Percentiles rank a stretch among this genome's conserved stretches.
Evolutionary conservation across 2,329 filamentous ascomycete species (phyloP).

Genomic region (Fusarium armeniacum): DNA sequence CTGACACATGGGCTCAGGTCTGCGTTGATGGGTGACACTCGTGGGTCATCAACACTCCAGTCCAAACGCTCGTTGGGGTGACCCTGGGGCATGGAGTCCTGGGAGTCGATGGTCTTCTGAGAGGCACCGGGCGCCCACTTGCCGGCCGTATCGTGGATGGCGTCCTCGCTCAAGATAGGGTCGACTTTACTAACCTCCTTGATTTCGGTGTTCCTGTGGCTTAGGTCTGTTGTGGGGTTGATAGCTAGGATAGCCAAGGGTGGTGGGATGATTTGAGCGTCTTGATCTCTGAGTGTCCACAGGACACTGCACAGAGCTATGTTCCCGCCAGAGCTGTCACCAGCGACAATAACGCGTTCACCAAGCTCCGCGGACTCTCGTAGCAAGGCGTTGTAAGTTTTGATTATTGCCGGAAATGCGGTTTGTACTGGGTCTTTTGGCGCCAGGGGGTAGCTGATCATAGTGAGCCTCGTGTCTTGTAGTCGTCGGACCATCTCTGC

Average conservation of each 20-base stretch:
- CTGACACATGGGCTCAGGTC: slow-evolving; percentile 54
- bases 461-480: slow-evolving; percentile 56
- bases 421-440: slow-evolving; percentile 65
- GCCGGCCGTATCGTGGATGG: slow-evolving; percentile 45
- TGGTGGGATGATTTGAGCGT: slow-evolving; percentile 44
- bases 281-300: slow-evolving; percentile 54
- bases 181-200: slow-evolving; percentile 37
- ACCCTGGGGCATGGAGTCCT: neutral
- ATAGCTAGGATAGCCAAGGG: slow-evolving; percentile 57
- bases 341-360: slow-evolving; percentile 64
- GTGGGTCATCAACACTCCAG: slow-evolving; percentile 55
- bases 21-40: slow-evolving; percentile 63
- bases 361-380: slow-evolving; percentile 52
- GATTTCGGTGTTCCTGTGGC: slow-evolving; percentile 44
- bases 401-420: slow-evolving; percentile 62
- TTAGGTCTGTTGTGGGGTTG: slow-evolving; percentile 60
- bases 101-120: fast-evolving
- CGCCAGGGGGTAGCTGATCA: slow-evolving; percentile 63
- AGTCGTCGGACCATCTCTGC: slow-evolving; percentile 61
- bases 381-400: slow-evolving; percentile 60
- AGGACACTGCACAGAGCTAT: slow-evolving; percentile 57
- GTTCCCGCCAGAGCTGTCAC: slow-evolving; percentile 70
- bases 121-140: slow-evolving; percentile 44
- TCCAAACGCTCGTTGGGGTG: neutral
- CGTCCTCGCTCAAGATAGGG: slow-evolving; percentile 42